A percentile compares a stretch with the other conserved stretches of the same genome.
Evolutionary conservation across 2,329 filamentous ascomycete genomes (phyloP).

Genomic region (Aspergillus neoniger): DNA sequence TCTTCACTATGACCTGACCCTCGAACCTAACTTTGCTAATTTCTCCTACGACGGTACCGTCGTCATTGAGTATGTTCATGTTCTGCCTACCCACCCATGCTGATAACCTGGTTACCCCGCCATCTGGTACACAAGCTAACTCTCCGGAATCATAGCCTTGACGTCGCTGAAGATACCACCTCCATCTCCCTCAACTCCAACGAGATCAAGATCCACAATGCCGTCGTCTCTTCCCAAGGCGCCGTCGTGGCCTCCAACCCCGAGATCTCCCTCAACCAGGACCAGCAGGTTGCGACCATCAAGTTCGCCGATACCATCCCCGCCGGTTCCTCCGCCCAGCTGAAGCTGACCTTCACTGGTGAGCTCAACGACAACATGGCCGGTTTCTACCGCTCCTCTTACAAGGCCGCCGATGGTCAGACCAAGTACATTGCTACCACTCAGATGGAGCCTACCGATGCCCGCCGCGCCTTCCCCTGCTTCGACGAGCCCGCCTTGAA

Average conservation of each 20-base stretch:
- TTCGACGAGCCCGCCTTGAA: constrained; percentile 96
- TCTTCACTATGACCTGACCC: constrained; percentile 84
- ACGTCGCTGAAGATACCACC: constrained; percentile 79
- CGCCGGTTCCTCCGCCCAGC: constrained; percentile 74
- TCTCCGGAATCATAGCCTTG: constrained; percentile 54
- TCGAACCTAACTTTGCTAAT: constrained; percentile 87
- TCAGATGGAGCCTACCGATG: constrained; percentile 97
- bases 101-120: neutral
- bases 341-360: constrained; percentile 77
- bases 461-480: constrained; percentile 88
- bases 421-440: constrained; percentile 83
- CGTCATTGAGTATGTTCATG: constrained; percentile 66
- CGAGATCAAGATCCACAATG: constrained; percentile 79
- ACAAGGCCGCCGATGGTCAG: constrained; percentile 77
- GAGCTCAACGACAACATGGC: constrained; percentile 92
- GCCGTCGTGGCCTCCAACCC: constrained; percentile 62
- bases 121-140: constrained; percentile 8
- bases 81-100: too few species aligned
- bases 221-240: constrained; percentile 64
- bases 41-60: constrained; percentile 86
- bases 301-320: constrained; percentile 72
- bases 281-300: constrained; percentile 79
- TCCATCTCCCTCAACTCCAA: constrained; percentile 86
- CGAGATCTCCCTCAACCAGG: constrained; percentile 71
- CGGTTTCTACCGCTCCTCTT: constrained; percentile 94